Evolutionary conservation across 352 stramenopile species (phyloP), one percentile per base, ranked within the genome.

Genomic region (Phytophthora sp.): DNA sequence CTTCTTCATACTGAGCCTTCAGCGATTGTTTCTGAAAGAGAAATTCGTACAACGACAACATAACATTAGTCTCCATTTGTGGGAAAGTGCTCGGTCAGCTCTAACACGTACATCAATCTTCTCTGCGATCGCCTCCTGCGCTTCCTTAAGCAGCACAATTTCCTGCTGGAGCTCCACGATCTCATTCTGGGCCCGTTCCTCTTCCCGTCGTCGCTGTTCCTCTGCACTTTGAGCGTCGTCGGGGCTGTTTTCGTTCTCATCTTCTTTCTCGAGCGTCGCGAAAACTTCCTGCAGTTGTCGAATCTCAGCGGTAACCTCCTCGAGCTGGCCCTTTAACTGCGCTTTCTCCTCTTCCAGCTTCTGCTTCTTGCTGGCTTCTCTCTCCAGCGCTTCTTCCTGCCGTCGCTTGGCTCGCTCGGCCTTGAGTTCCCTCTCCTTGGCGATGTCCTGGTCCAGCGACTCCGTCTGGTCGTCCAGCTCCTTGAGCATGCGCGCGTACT

Each of bases 401-500:
- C 69, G 62, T 37, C 69, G 48, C 50, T 87, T 87, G 23, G 55
- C 59, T 46, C 62, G 51, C 5, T 57, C 41, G 15, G 48, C 50
- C 30, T 70, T 71, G 5, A 62, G 20, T 2, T 71, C 46, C 28
- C 37, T 67, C 39, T 82, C 76, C 13, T 74, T 62, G 8, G 60
- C 63, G 30, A 89, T 92, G 58, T 87, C 74, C 59, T 89, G 46
- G 41, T 67, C 57, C 21, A 92, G 66, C 27, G 54, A 56, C 34
- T 78, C 79, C 1, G 68, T 72, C 51, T 90, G 80, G 49, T 92
- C 83, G 15, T 92, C 84, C 30, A 91, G 59, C 38, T 91, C 79
- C 50, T 83, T 82, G 8, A 91, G 69, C 79, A 92, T 89, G 12
- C 81, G 81, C 39, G 79, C 75, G 43, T 89, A 92, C 52, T 89